Evolutionary conservation across 2,329 filamentous ascomycete species (phyloP).

Genomic region (Fusarium sp.): DNA sequence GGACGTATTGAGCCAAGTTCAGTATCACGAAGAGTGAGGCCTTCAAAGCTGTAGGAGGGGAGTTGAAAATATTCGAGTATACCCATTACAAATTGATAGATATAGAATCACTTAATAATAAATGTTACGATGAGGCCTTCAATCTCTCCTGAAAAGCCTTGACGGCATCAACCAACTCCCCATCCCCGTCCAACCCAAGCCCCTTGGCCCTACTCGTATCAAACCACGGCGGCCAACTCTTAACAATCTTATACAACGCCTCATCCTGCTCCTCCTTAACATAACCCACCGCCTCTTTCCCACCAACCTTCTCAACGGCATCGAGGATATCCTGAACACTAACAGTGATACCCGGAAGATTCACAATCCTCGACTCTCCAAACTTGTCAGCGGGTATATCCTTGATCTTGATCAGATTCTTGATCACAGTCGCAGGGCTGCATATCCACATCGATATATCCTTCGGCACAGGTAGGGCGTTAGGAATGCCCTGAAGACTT

Average conservation of each 20-base stretch:
- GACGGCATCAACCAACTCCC: constrained; percentile 47
- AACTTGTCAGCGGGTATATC: constrained; percentile 52
- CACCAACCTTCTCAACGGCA: constrained; percentile 59
- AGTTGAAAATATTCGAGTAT: not conserved
- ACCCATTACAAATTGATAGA: not conserved
- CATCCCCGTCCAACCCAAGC: constrained; percentile 62
- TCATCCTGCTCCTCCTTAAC: constrained; percentile 59
- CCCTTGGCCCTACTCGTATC: constrained; percentile 60
- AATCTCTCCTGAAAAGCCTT: constrained; percentile 39
- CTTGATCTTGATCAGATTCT: constrained; percentile 58
- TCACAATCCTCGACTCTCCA: constrained; percentile 54
- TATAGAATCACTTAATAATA: constrained; percentile 1
- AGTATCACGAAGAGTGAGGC: not conserved
- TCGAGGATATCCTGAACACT: constrained; percentile 63
- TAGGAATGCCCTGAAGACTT: constrained; percentile 56
- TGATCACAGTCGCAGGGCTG: constrained; percentile 59
- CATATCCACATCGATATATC: constrained; percentile 62
- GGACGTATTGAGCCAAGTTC: constrained; percentile 20
- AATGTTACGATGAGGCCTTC: not conserved
- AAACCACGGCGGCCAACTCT: constrained; percentile 63
- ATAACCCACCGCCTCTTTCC: constrained; percentile 52
- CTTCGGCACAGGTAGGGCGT: constrained; percentile 56
- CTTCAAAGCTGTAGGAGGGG: constrained; percentile 30
- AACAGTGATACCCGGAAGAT: constrained; percentile 62
- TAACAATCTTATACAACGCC: constrained; percentile 59